phyloP scores from a whole-genome alignment of 2,329 filamentous ascomycete species.

The Mycosphaerella sp. region DNA sequence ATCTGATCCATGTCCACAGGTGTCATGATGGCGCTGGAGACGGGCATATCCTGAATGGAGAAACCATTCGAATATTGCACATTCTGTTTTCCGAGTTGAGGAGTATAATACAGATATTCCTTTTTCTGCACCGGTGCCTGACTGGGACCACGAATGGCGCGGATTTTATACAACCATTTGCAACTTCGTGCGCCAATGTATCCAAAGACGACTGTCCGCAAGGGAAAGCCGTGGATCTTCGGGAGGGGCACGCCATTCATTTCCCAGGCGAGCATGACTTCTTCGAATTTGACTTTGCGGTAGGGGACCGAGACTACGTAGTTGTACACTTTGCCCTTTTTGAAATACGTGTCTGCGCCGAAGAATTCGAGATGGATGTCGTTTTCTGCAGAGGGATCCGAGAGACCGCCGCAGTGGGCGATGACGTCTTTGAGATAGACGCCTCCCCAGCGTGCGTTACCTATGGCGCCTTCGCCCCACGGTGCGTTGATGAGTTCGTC shows the following conservation, averaged over 20 bases:
- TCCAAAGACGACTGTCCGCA: constrained; percentile 43
- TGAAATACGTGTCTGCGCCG: constrained; percentile 68
- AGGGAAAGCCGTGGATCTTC: constrained; percentile 59
- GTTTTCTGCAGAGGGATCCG: constrained; percentile 40
- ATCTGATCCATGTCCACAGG: constrained; percentile 56
- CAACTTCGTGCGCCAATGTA: constrained; percentile 61
- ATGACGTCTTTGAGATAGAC: constrained; percentile 50
- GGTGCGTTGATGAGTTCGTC: constrained; percentile 33
- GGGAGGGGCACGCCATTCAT: constrained; percentile 62
- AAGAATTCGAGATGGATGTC: constrained; percentile 57
- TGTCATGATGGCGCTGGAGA: constrained; percentile 60
- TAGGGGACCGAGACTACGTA: constrained; percentile 60
- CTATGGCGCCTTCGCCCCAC: constrained; percentile 58
- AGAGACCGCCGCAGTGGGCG: constrained; percentile 62
- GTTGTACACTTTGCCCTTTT: constrained; percentile 58
- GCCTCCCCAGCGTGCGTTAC: constrained; percentile 55
- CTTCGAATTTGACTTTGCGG: constrained; percentile 61
- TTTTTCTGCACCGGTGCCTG: constrained; percentile 56
- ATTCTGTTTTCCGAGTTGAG: constrained; percentile 62
- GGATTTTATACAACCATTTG: constrained; percentile 61
- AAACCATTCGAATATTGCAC: constrained; percentile 49
- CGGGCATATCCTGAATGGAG: constrained; percentile 66
- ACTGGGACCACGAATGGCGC: constrained; percentile 52
- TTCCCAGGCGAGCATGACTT: constrained; percentile 52
- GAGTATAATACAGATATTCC: constrained; percentile 63